phyloP scores from a whole-genome alignment of 345 rosid genomes.

The Hypericum perforatum region DNA sequence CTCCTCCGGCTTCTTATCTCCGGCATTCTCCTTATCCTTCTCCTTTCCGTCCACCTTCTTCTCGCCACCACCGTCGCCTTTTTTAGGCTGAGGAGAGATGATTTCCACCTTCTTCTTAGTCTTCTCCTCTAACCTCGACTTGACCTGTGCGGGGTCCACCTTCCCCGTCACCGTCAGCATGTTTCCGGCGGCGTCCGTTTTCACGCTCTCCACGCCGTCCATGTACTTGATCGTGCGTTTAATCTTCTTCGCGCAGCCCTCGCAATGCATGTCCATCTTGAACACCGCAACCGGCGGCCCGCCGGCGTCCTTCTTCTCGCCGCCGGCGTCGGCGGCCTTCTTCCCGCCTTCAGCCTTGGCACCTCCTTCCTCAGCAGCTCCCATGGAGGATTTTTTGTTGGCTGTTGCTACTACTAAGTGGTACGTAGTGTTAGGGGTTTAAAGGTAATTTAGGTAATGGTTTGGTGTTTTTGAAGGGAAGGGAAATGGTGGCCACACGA shows the following conservation, averaged over 20 bases:
- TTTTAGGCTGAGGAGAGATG: background rate
- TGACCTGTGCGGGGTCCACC: constrained; percentile 4
- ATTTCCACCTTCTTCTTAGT: constrained; percentile 9
- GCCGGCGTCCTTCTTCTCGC: constrained; percentile 11
- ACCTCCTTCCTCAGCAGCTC: constrained; percentile 16
- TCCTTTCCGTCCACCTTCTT: constrained; percentile 1
- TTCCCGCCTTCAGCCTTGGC: constrained; percentile 21
- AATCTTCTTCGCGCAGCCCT: constrained; percentile 68
- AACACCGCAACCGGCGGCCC: constrained; percentile 31
- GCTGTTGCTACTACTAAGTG: too few species aligned
- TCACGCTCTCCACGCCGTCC: constrained; percentile 27
- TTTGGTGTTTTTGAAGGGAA: too few species aligned
- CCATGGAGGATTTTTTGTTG: too few species aligned
- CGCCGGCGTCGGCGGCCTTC: background rate
- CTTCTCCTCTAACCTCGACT: background rate
- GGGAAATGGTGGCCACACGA: too few species aligned
- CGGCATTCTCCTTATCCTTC: background rate
- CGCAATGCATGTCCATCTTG: constrained; percentile 80
- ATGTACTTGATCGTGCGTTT: constrained; percentile 15
- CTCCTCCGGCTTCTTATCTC: background rate
- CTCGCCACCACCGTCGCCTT: background rate
- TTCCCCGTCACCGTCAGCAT: constrained; percentile 8
- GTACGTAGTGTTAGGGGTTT: too few species aligned
- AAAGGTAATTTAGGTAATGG: too few species aligned
- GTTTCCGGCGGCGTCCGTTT: constrained; percentile 13